These are phyloP conservation scores for Pseudofabraea citricarpa DNA, from an alignment of 2,329 filamentous ascomycete species.

Conservation along the genomic window DNA sequence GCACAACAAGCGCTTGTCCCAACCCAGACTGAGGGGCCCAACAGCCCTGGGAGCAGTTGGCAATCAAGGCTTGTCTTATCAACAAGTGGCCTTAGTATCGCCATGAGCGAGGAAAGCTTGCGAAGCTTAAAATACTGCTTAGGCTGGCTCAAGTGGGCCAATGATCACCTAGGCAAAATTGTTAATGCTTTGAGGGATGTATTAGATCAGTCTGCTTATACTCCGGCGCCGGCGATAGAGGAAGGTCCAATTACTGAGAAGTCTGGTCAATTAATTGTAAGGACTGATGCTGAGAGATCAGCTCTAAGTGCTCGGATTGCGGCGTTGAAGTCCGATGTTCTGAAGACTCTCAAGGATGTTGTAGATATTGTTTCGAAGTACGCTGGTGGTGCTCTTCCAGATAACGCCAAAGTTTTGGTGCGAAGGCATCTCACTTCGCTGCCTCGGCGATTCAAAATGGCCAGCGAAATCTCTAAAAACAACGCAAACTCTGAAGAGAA, in stretches of 20 bases:
- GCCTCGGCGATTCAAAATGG: slow-evolving; percentile 75
- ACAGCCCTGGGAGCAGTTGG: slow-evolving; percentile 45
- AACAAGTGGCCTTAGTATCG: slow-evolving; percentile 84
- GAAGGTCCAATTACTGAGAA: slow-evolving; percentile 19
- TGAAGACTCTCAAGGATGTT: slow-evolving; percentile 75
- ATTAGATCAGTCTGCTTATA: slow-evolving; percentile 73
- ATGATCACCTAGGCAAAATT: slow-evolving; percentile 71
- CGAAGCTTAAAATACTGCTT: slow-evolving; percentile 82
- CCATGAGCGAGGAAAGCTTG: slow-evolving; percentile 85
- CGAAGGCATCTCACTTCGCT: slow-evolving; percentile 78
- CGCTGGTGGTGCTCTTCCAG: slow-evolving; percentile 83
- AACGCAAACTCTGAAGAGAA: slow-evolving; percentile 32
- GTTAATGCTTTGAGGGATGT: slow-evolving; percentile 70
- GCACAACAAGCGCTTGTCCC: slow-evolving; percentile 33
- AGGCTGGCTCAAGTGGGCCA: slow-evolving; percentile 73
- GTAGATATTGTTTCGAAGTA: slow-evolving; percentile 85
- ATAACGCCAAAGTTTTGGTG: slow-evolving; percentile 81
- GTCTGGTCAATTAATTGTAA: slow-evolving; percentile 16
- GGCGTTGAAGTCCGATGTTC: slow-evolving; percentile 62
- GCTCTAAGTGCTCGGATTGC: slow-evolving; percentile 46
- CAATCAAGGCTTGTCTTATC: slow-evolving; percentile 82
- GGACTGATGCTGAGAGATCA: slow-evolving; percentile 21
- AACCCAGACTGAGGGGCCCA: slow-evolving; percentile 23
- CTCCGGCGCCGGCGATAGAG: slow-evolving; percentile 29
- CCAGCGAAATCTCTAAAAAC: slow-evolving; percentile 42